These are phyloP conservation scores for Pseudomonodictys pantanalensis DNA, from an alignment of 495 filamentous ascomycete species.

Conservation along the genomic window DNA sequence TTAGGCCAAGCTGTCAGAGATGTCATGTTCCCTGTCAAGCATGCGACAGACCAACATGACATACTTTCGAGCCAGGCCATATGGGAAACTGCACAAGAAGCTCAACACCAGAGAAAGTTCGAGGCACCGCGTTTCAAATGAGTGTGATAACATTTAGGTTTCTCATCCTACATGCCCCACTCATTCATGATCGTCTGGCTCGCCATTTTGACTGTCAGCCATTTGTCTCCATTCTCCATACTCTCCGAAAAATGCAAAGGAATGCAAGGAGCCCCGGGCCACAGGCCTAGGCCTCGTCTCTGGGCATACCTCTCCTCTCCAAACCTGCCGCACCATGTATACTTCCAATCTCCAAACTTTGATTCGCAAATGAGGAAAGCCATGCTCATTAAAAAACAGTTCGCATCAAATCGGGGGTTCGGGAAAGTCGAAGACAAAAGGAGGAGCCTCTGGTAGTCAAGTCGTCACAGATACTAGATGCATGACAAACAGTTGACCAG, in stretches of 20 bases:
- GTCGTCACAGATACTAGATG: too few species aligned
- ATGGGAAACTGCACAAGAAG: too few species aligned
- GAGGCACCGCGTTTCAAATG: conserved; percentile 22
- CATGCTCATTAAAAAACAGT: conserved; percentile 34
- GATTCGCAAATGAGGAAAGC: background rate
- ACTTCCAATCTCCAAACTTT: background rate
- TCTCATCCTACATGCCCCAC: conserved; percentile 28
- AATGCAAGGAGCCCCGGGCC: conserved; percentile 31
- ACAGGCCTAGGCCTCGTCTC: conserved; percentile 15
- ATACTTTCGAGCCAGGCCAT: too few species aligned
- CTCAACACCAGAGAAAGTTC: too few species aligned
- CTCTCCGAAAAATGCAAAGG: conserved; percentile 5
- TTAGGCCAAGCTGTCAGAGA: too few species aligned
- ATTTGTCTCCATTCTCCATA: background rate
- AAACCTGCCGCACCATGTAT: background rate
- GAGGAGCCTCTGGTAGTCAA: conserved; percentile 14
- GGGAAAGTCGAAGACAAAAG: conserved; percentile 17
- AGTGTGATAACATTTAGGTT: conserved; percentile 29
- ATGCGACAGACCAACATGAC: too few species aligned
- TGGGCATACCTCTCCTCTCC: background rate
- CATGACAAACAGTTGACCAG: background rate
- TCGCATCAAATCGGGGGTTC: conserved; percentile 3
- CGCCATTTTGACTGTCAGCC: background rate
- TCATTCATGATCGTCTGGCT: conserved; percentile 11
- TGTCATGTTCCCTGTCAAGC: too few species aligned